Conservation (phyloP, 805 yeast genomes). For the Kurtzmaniella fragi region DNA sequence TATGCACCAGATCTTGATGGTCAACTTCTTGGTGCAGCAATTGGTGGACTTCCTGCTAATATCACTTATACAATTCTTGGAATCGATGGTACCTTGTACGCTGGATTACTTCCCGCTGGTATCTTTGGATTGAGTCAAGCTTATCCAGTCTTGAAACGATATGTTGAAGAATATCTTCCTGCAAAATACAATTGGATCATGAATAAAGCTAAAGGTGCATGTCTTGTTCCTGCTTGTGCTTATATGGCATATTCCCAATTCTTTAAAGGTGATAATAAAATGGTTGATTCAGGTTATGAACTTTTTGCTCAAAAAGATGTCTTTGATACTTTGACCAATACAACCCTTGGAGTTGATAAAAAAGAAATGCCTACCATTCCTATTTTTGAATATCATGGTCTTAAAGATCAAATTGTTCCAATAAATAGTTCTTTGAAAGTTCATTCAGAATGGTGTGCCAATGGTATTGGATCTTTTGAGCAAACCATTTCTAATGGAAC, state of each 20-base stretch:
- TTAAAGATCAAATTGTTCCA: slow-evolving; percentile 15
- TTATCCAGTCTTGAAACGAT: slow-evolving; percentile 18
- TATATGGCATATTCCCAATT: neutral
- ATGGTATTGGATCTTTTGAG: slow-evolving; percentile 17
- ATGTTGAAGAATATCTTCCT: neutral
- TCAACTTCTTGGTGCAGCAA: slow-evolving; percentile 23
- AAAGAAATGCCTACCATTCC: slow-evolving; percentile 15
- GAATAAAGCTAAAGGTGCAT: neutral
- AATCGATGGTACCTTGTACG: slow-evolving; percentile 19
- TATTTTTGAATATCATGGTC: slow-evolving; percentile 15
- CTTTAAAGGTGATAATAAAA: neutral
- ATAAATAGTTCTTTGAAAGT: slow-evolving; percentile 7
- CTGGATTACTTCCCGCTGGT: slow-evolving; percentile 27
- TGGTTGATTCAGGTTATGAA: neutral
- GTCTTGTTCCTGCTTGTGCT: neutral
- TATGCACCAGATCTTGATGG: slow-evolving; percentile 28
- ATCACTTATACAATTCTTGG: slow-evolving; percentile 21
- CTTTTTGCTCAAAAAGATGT: neutral
- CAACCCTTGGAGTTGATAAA: neutral
- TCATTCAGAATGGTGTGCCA: slow-evolving; percentile 18
- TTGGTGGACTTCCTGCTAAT: slow-evolving; percentile 34
- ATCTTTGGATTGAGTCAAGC: slow-evolving; percentile 26
- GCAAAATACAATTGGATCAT: neutral
- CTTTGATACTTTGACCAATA: neutral
- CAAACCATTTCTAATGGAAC: neutral